phyloP scores from a whole-genome alignment of 2,329 filamentous ascomycete species.

The Neofusicoccum ribis region DNA sequence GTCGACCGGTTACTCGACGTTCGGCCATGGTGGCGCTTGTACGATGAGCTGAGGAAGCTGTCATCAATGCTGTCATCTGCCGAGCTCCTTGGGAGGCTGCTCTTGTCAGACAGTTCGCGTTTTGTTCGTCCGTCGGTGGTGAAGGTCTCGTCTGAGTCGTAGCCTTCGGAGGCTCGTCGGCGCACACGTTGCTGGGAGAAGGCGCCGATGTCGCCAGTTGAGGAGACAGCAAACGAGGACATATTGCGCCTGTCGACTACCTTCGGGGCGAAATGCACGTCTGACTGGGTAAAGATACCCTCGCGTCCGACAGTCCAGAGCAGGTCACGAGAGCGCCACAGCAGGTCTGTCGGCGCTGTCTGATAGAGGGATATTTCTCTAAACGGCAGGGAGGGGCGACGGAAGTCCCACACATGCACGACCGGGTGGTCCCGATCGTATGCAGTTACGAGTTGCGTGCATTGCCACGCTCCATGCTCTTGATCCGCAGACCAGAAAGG shows the following conservation, averaged over 20 bases:
- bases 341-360: conserved; percentile 58
- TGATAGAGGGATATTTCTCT: conserved; percentile 60
- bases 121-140: conserved; percentile 45
- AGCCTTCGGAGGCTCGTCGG: conserved; percentile 42
- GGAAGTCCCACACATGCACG: conserved; percentile 66
- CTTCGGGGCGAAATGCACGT: conserved; percentile 60
- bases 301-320: conserved; percentile 65
- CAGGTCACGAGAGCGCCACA: conserved; percentile 65
- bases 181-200: conserved; percentile 55
- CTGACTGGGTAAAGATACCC: conserved; percentile 63
- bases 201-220: conserved; percentile 57
- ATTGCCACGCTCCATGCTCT: conserved; percentile 57
- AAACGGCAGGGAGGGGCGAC: conserved; percentile 62
- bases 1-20: conserved; percentile 48
- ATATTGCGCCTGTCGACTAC: conserved; percentile 59
- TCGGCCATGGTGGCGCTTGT: conserved; percentile 50
- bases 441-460: conserved; percentile 62
- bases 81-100: conserved; percentile 51
- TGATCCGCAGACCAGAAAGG: conserved; percentile 57
- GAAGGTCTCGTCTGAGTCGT: conserved; percentile 35
- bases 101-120: conserved; percentile 48
- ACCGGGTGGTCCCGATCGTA: conserved; percentile 63
- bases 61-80: conserved; percentile 61
- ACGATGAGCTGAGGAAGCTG: conserved; percentile 51
- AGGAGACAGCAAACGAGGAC: conserved; percentile 59